These are phyloP conservation scores for Tylopilus sp. DNA, from an alignment of 1,284 basidiomycete species.

Conservation along the genomic window DNA sequence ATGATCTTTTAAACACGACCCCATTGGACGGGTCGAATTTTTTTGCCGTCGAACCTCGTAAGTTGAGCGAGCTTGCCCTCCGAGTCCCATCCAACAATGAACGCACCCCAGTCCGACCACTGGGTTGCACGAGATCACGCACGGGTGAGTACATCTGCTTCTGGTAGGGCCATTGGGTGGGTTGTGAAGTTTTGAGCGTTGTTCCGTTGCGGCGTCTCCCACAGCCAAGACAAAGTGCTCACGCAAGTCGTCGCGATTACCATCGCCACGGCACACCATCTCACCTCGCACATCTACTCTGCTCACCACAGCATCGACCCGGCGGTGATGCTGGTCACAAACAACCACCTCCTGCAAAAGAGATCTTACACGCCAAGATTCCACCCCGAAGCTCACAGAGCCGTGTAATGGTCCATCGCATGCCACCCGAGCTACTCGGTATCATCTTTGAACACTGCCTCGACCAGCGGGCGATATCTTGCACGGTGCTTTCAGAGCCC, in stretches of 20 bases:
- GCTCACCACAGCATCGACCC: neutral
- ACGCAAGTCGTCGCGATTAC: neutral
- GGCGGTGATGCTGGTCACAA: neutral
- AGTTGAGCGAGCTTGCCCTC: neutral
- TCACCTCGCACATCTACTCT: neutral
- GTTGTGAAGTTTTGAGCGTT: neutral
- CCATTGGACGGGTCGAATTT: neutral
- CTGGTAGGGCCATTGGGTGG: neutral
- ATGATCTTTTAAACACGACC: conserved; percentile 2
- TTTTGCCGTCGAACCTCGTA: neutral
- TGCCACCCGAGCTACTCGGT: conserved; percentile 28
- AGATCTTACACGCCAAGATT: neutral
- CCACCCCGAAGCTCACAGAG: neutral
- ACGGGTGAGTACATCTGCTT: conserved; percentile 12
- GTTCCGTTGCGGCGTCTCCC: conserved; percentile 1
- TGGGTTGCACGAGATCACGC: neutral
- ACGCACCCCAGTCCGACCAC: neutral
- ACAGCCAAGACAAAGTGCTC: conserved; percentile 1
- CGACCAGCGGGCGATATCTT: neutral
- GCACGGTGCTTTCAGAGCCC: conserved; percentile 6
- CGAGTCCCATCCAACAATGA: neutral
- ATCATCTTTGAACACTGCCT: conserved; percentile 27
- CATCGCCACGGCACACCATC: neutral
- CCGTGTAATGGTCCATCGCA: conserved; percentile 6
- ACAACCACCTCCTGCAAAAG: neutral